Percentiles rank a stretch among this genome's conserved stretches.
Evolutionary conservation across 768 basidiomycete genomes (phyloP).

Genomic region (Rickenella mellea): DNA sequence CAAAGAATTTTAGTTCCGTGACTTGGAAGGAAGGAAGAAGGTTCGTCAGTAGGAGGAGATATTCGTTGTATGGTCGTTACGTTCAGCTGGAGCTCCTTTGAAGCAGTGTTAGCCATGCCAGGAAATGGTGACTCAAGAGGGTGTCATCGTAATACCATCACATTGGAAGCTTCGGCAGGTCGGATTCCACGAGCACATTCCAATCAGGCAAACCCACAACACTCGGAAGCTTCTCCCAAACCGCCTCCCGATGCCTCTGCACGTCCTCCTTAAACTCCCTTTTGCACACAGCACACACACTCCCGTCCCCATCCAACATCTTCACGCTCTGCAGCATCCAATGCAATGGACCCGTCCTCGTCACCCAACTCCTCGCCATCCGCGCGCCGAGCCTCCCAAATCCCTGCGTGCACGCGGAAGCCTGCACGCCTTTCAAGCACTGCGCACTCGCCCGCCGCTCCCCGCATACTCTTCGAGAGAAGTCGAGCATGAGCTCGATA

Average conservation of each 20-base stretch:
- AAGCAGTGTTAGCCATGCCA: too few relatives aligned
- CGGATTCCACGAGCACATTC: slow-evolving; percentile 28
- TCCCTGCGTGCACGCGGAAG: slow-evolving; percentile 24
- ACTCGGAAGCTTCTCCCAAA: slow-evolving; percentile 40
- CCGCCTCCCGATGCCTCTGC: slow-evolving; percentile 23
- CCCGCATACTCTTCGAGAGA: slow-evolving; percentile 34
- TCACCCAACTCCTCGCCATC: slow-evolving; percentile 37
- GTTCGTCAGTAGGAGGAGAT: too few relatives aligned
- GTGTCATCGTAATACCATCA: too few relatives aligned
- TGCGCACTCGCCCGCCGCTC: slow-evolving; percentile 17
- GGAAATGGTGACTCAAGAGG: too few relatives aligned
- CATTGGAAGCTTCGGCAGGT: too few relatives aligned
- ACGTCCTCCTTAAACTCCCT: slow-evolving; percentile 32
- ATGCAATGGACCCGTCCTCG: slow-evolving; percentile 43
- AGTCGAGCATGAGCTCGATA: slow-evolving; percentile 35
- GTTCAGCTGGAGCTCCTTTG: too few relatives aligned
- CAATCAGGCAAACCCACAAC: slow-evolving; percentile 38
- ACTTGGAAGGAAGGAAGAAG: too few relatives aligned
- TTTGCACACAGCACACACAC: slow-evolving; percentile 36
- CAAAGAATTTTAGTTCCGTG: too few relatives aligned
- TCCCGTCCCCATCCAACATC: slow-evolving; percentile 24
- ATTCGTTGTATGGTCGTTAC: too few relatives aligned
- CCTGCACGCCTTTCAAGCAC: slow-evolving; percentile 14
- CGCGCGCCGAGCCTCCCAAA: slow-evolving; percentile 34
- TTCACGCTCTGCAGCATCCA: slow-evolving; percentile 40